These are phyloP conservation scores for Neurospora tetrasperma DNA, from an alignment of 495 filamentous ascomycete genomes.

Conservation along the genomic window DNA sequence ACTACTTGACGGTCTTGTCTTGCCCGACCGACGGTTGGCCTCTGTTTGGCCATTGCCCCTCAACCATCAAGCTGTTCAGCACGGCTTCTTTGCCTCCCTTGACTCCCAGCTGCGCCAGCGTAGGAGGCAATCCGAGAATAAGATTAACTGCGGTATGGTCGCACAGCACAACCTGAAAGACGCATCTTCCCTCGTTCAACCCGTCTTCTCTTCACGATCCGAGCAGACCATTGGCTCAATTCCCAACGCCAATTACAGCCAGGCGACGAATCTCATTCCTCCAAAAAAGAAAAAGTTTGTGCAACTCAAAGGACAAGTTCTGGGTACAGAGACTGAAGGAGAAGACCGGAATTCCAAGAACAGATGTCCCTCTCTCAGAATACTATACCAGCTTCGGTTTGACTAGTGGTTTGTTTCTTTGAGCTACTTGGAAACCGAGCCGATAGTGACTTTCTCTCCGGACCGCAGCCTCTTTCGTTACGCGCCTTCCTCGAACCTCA, in stretches of 20 bases:
- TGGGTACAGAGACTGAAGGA: slow-evolving; percentile 2
- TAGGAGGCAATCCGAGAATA: slow-evolving; percentile 10
- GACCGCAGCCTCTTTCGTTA: background rate
- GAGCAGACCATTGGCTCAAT: slow-evolving; percentile 21
- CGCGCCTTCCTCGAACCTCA: background rate
- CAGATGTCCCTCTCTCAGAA: background rate
- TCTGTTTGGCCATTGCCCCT: slow-evolving; percentile 19
- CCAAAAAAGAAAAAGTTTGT: slow-evolving; percentile 1
- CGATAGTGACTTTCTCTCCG: background rate
- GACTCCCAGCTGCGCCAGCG: slow-evolving; percentile 8
- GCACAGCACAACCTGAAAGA: slow-evolving; percentile 19
- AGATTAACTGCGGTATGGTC: slow-evolving; percentile 20
- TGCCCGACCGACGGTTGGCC: slow-evolving; percentile 10
- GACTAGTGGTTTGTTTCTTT: background rate
- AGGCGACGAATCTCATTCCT: slow-evolving; percentile 20
- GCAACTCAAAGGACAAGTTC: slow-evolving; percentile 9
- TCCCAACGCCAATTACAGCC: slow-evolving; percentile 10
- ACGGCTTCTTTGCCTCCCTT: slow-evolving; percentile 1
- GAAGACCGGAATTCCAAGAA: slow-evolving; percentile 3
- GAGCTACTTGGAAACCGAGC: background rate
- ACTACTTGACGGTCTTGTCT: slow-evolving; percentile 17
- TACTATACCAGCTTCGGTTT: background rate
- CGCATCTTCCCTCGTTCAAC: slow-evolving; percentile 19
- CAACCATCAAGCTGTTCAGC: slow-evolving; percentile 14
- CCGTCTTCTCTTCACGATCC: slow-evolving; percentile 16